Base-by-base conservation (phyloP, 2,329 filamentous ascomycete species). In the Phialophora macrospora region DNA sequence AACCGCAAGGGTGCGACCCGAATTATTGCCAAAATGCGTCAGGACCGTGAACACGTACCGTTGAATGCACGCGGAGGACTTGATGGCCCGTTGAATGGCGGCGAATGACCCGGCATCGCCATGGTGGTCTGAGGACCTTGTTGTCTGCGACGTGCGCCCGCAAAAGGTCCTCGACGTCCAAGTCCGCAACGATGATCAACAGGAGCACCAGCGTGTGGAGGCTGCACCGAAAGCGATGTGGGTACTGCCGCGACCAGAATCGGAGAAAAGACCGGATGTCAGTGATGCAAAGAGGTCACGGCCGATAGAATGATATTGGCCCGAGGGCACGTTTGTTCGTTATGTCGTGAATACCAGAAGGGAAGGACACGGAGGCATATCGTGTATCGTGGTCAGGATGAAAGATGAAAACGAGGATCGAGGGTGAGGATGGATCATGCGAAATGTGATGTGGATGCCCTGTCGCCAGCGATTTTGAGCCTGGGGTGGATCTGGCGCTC, bases 71-170 rank as follows among this genome's bases (percentile, higher is more conserved):
- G 68, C 32, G 65, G 66, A 51, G 71, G 68, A 64, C 68, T 72
- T 20, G 66, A 65, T 6, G 68, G 68, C 20, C 49, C 64, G 55
- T 68, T 68, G 63, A 68, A 72, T 2, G 62, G 58, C 11, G 70
- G 71, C 57, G 71, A 72, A 52, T 70, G 70, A 24, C 71, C 68
- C 55, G 64, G 68, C 68, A 71, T 65, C 32, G 71, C 71, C 71
- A 72, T 72, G 24, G 24, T 60, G 55, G 62, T 32, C 24, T 14
- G 41, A 44, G 12, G 38, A 60, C 60, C 38, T 44, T 59, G 55
- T 20, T 22, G 44, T 49, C 28, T 54, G 48, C 24, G 24, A 46
- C n/a, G 63, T 22, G 28, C 48, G 48, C n/a, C 48, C 41, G 60
- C 58, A 46, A 34, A 28, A 26, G 52, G 52, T 32, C 38, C 2